phyloP scores from a whole-genome alignment of 495 filamentous ascomycete species.

The Pseudevernia furfuracea region DNA sequence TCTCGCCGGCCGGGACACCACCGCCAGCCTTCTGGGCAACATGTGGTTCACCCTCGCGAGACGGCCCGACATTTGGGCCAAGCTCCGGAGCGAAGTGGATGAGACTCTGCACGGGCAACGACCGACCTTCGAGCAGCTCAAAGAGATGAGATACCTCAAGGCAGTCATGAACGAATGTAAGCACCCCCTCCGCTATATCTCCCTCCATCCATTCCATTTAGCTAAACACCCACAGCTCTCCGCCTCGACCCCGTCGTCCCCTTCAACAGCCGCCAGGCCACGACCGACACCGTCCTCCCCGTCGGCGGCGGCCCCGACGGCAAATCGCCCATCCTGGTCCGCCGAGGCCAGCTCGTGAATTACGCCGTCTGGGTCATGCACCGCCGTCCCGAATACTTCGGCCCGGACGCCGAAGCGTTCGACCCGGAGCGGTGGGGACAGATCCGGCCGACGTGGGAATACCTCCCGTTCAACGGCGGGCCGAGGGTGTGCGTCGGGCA shows the following conservation, averaged over 20 bases:
- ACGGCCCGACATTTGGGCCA: neutral
- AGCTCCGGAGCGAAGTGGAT: constrained; percentile 17
- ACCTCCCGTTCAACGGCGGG: constrained; percentile 61
- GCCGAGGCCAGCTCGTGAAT: constrained; percentile 46
- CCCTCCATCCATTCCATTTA: no score
- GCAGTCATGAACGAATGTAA: constrained; percentile 29
- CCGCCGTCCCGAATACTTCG: constrained; percentile 41
- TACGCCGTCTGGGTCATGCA: constrained; percentile 42
- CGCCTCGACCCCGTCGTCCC: constrained; percentile 68
- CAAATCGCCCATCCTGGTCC: constrained; percentile 52
- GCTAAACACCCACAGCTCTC: constrained; percentile 3
- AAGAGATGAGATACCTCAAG: constrained; percentile 18
- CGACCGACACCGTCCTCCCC: constrained; percentile 64
- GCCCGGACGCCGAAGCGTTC: constrained; percentile 43
- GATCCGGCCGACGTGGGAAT: constrained; percentile 43
- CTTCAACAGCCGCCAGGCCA: constrained; percentile 62
- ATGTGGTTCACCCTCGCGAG: constrained; percentile 19
- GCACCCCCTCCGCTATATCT: neutral
- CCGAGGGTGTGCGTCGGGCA: constrained; percentile 37
- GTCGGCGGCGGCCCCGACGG: constrained; percentile 66
- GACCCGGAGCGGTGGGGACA: constrained; percentile 45
- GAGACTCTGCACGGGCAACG: neutral
- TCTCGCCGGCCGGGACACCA: constrained; percentile 48
- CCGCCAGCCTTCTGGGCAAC: constrained; percentile 48
- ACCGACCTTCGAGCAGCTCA: neutral